Evolutionary conservation across 106 monocot genomes (phyloP).

Genomic region (Gastrodia elata): DNA sequence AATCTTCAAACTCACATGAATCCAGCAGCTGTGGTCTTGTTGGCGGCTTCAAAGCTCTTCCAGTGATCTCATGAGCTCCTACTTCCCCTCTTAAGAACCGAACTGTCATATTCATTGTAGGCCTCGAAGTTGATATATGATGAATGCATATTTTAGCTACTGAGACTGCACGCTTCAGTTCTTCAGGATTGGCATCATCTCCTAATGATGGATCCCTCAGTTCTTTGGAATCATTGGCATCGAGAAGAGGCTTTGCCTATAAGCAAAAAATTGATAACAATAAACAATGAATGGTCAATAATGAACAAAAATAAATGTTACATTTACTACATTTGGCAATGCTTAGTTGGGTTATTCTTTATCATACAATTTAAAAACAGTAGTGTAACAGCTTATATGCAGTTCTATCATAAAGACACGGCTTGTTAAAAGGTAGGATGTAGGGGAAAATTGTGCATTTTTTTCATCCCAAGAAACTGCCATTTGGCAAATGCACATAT

Average conservation of each 20-base stretch:
- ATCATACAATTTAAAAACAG: too few relatives aligned
- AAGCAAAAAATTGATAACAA: background rate
- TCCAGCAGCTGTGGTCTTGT: slow-evolving; percentile 25
- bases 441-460: too few relatives aligned
- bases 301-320: too few relatives aligned
- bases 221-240: slow-evolving; percentile 33
- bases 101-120: slow-evolving; percentile 47
- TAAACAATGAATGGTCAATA: too few relatives aligned
- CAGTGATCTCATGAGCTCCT: slow-evolving; percentile 17
- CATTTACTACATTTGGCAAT: too few relatives aligned
- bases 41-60: slow-evolving; percentile 15
- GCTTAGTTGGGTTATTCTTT: too few relatives aligned
- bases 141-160: slow-evolving; percentile 74
- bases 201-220: slow-evolving; percentile 46
- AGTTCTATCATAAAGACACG: too few relatives aligned
- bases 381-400: too few relatives aligned
- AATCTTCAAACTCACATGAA: slow-evolving; percentile 44
- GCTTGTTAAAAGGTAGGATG: too few relatives aligned
- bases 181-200: slow-evolving; percentile 31
- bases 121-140: slow-evolving; percentile 54
- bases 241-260: slow-evolving; percentile 75
- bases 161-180: slow-evolving; percentile 40
- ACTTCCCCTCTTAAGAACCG: slow-evolving; percentile 44
- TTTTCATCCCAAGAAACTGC: too few relatives aligned
- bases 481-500: too few relatives aligned